Base-by-base conservation (phyloP, 495 filamentous ascomycete species). In the Talaromyces borbonicus region DNA sequence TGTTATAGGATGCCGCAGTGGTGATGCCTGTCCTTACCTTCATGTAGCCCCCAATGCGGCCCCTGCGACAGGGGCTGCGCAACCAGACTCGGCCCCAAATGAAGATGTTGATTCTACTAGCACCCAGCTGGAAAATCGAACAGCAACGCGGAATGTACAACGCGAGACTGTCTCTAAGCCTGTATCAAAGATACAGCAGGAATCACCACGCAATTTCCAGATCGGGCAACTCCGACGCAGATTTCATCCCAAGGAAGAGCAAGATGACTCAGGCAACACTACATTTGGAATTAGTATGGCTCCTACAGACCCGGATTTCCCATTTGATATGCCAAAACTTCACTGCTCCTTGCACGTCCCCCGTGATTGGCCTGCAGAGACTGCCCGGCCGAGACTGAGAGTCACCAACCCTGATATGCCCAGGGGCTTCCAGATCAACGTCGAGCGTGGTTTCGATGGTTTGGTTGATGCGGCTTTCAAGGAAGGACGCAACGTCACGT, bases 281-380 rank as follows among this genome's bases (percentile, higher is more conserved):
- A 71, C 72, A 11, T 60, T 90, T 16, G 59, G 64, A 0, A 85
- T 94, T 58, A 69, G 66, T 16, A 52, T 95, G 46, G 62, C 59
- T 11, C 89, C 89, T 4, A 90, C 86, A n/a, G 89, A 93, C 56
- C 87, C 87, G 0, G 87, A 93, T 56, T 90, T 90, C 49, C 81
- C 87, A 4, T 93, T 85, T 49, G 84, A 89, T 16, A 64, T 93
- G 49, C 74, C 81, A 8, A 68, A 69, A 16, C 65, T 93, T n/a
- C 68, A 84, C 46, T 89, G 87, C 55, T 66, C 77, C 2, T 66
- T 95, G n/a, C 72, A 65, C 42, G 73, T 95, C 6, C 86, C 88
- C 1, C 47, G 36, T 46, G 41, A 44, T 31, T 44, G 41, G 41
- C 43, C 0, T 57, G 84, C 85, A 2, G 45, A 40, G 3, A 53